These are phyloP conservation scores for Euphorbia peplus DNA, from an alignment of 345 rosid genomes.

Conservation along the genomic window DNA sequence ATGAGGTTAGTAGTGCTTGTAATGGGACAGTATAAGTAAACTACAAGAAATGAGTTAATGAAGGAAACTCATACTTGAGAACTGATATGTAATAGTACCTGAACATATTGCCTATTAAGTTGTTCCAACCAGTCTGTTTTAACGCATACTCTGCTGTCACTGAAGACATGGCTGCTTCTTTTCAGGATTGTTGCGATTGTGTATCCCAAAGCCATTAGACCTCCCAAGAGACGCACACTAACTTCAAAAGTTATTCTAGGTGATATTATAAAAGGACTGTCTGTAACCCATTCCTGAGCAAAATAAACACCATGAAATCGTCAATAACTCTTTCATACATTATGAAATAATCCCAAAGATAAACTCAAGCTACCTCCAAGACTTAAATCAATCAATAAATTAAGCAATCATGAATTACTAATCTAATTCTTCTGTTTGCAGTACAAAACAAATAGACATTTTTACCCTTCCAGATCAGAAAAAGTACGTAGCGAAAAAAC, in stretches of 20 bases:
- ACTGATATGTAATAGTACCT: constrained; percentile 43
- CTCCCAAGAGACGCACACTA: constrained; percentile 92
- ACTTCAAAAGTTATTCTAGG: constrained; percentile 98
- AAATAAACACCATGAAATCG: constrained; percentile 17
- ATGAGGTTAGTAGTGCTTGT: constrained; percentile 8
- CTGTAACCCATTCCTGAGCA: constrained; percentile 98
- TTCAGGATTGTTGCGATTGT: constrained; percentile 90
- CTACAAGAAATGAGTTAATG: background rate
- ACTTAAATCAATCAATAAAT: background rate
- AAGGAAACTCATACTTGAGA: constrained; percentile 6
- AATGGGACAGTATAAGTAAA: background rate
- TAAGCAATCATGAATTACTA: background rate
- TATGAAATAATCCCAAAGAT: background rate
- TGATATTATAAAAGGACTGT: constrained; percentile 91
- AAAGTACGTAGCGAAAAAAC: background rate
- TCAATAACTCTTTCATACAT: background rate
- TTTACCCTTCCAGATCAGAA: background rate
- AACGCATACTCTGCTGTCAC: constrained; percentile 63
- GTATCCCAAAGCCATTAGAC: constrained; percentile 96
- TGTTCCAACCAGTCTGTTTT: constrained; percentile 98
- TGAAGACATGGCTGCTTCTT: constrained; percentile 87
- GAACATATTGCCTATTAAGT: constrained; percentile 82
- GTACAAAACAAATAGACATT: background rate
- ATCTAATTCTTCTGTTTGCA: background rate
- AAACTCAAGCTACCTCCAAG: background rate